Evolutionary conservation across 2,329 filamentous ascomycete species (phyloP), one percentile per base, ranked within the genome.

Genomic region (Eutypella sp.): DNA sequence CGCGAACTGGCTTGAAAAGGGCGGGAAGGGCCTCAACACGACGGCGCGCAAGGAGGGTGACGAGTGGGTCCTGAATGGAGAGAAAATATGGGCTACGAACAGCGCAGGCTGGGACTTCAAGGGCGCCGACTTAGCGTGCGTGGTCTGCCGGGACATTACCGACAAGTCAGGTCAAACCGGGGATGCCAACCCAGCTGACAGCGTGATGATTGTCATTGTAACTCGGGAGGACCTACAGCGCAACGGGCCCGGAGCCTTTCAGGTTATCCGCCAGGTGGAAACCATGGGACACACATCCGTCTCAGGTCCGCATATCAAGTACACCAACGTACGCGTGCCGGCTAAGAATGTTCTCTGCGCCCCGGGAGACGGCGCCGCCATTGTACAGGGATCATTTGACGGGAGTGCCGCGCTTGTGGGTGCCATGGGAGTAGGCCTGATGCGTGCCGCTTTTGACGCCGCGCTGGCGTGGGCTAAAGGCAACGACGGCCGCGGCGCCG

Each of bases 51-150:
- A 57, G 9, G 71, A 76, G n/a, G 74, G 71, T 0, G 67, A 75
- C 29, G 66, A 72, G 37, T 79, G 72, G 70, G 55, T 79, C 3
- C 52, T 80, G 22, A 72, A 71, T 53, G 76, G 76, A 3, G 76
- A 79, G 51, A 78, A 80, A 69, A 47, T 77, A 33, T 80, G 76
- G 76, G 72, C 76, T 10, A 77, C 75, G 2, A 80, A 78, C 54
- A 68, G 65, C 42, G 70, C 66, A 1, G 76, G 76, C 13, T 80
- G 74, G 75, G 76, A 79, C 47, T 66, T 67, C 34, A 62, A 64
- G 43, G 76, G 76, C 9, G 72, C 74, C 1, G 73, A 78, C 36
- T 60, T 81, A 2, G 66, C 70, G 44, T 79, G 74, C 49, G 66
- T 79, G 6, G 70, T 77, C 4, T 78, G 74, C 55, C 71, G 75